Conservation (phyloP, 2,329 filamentous ascomycete species). For the Hymenoscyphus albidus region DNA sequence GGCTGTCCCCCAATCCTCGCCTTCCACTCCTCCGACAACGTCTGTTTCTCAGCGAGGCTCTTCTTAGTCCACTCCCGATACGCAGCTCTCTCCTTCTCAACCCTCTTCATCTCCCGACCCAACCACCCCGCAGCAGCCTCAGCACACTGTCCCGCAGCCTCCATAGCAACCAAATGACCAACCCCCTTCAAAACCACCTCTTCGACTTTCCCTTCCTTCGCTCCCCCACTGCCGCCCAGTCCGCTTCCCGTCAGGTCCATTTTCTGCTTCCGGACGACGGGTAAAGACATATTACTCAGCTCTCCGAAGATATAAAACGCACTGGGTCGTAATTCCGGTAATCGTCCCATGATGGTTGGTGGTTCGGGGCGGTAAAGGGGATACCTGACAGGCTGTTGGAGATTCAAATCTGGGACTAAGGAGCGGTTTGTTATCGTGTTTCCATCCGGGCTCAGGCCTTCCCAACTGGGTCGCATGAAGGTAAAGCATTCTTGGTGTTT, state of each 20-base stretch:
- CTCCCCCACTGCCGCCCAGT: slow-evolving; percentile 64
- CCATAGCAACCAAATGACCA: slow-evolving; percentile 83
- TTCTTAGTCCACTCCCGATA: slow-evolving; percentile 53
- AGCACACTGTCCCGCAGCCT: slow-evolving; percentile 66
- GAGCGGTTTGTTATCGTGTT: slow-evolving; percentile 45
- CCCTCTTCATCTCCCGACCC: slow-evolving; percentile 51
- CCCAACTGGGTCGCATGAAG: slow-evolving; percentile 60
- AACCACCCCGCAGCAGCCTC: slow-evolving; percentile 55
- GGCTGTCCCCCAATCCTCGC: slow-evolving; percentile 28
- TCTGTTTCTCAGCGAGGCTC: slow-evolving; percentile 52
- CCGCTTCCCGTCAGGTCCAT: slow-evolving; percentile 61
- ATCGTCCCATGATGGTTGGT: slow-evolving; percentile 48
- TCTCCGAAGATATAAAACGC: slow-evolving; percentile 68
- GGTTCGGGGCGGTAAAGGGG: slow-evolving; percentile 68
- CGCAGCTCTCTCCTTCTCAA: slow-evolving; percentile 52
- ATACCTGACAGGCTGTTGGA: slow-evolving; percentile 27
- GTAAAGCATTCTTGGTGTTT: slow-evolving; percentile 87
- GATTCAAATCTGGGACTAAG: slow-evolving; percentile 37
- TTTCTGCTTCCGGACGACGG: slow-evolving; percentile 52
- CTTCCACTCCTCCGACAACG: slow-evolving; percentile 52
- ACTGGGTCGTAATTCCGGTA: slow-evolving; percentile 60
- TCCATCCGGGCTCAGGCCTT: slow-evolving; percentile 34
- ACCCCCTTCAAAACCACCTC: slow-evolving; percentile 59
- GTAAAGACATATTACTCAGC: slow-evolving; percentile 52
- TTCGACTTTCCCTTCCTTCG: slow-evolving; percentile 60